These are phyloP conservation scores for Bombardia bombarda DNA, from an alignment of 495 filamentous ascomycete genomes.

Conservation along the genomic window DNA sequence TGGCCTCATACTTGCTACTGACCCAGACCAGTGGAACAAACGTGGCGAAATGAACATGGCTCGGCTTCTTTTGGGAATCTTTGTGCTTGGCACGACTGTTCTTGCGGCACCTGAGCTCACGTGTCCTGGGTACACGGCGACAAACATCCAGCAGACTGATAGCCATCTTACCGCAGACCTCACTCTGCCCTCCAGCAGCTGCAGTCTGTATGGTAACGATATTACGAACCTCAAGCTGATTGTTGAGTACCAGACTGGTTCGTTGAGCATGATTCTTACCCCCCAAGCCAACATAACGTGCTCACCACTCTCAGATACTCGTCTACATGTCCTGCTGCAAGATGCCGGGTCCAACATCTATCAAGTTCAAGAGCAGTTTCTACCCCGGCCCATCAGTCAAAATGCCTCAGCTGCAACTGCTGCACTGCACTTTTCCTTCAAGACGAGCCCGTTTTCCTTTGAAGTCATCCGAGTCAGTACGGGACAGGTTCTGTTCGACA, in stretches of 20 bases:
- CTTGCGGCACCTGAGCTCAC: neutral
- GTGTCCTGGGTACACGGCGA: slow-evolving; percentile 68
- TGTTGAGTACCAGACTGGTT: slow-evolving; percentile 72
- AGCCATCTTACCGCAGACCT: slow-evolving; percentile 56
- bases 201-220: slow-evolving; percentile 63
- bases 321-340: slow-evolving; percentile 75
- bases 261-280: too few relatives aligned
- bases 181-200: slow-evolving; percentile 53
- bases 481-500: slow-evolving; percentile 72
- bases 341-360: slow-evolving; percentile 65
- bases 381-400: slow-evolving; percentile 50
- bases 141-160: slow-evolving; percentile 46
- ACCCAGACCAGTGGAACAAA: too few relatives aligned
- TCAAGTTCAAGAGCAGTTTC: slow-evolving; percentile 63
- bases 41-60: too few relatives aligned
- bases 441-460: slow-evolving; percentile 69
- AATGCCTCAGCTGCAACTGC: slow-evolving; percentile 19
- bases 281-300: too few relatives aligned
- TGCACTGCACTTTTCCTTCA: slow-evolving; percentile 55
- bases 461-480: slow-evolving; percentile 50
- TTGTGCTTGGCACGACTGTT: neutral
- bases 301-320: slow-evolving; percentile 51
- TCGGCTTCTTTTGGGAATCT: neutral
- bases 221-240: slow-evolving; percentile 55
- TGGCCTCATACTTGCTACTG: too few relatives aligned